Conservation (phyloP, 1,284 basidiomycete species). For the Moesziomyces sp. region DNA sequence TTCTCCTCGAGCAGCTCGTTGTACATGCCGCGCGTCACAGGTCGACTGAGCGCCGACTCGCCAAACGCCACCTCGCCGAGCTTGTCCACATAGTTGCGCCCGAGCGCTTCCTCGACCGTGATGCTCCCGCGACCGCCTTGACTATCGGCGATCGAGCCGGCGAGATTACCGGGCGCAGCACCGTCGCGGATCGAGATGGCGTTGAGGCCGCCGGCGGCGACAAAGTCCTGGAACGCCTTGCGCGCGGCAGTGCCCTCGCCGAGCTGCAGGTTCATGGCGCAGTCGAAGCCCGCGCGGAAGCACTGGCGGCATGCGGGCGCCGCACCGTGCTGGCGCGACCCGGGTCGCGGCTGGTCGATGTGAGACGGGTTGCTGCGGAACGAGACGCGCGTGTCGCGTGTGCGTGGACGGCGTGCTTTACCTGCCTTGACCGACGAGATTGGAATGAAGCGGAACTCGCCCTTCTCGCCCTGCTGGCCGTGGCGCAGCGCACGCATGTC, state of each 20-base stretch:
- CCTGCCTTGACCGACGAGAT: slow-evolving; percentile 43
- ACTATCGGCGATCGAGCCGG: slow-evolving; percentile 13
- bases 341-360: slow-evolving; percentile 24
- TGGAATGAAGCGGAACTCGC: slow-evolving; percentile 44
- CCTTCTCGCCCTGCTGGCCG: neutral
- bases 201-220: slow-evolving; percentile 47
- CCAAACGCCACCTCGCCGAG: slow-evolving; percentile 57
- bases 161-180: neutral
- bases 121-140: slow-evolving; percentile 18
- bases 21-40: slow-evolving; percentile 52
- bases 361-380: slow-evolving; percentile 42
- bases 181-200: slow-evolving; percentile 45
- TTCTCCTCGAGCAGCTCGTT: slow-evolving; percentile 54
- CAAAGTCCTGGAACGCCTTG: slow-evolving; percentile 56
- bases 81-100: slow-evolving; percentile 54
- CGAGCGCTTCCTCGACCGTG: slow-evolving; percentile 44
- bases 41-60: slow-evolving; percentile 53
- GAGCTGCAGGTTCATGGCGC: slow-evolving; percentile 53
- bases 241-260: slow-evolving; percentile 47
- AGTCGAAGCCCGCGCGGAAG: slow-evolving; percentile 55
- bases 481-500: slow-evolving; percentile 9
- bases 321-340: slow-evolving; percentile 27
- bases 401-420: slow-evolving; percentile 40
- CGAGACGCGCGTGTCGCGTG: slow-evolving; percentile 48
- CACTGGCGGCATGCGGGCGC: slow-evolving; percentile 44